phyloP scores from a whole-genome alignment of 1,284 basidiomycete species.

The Fistulina hepatica region DNA sequence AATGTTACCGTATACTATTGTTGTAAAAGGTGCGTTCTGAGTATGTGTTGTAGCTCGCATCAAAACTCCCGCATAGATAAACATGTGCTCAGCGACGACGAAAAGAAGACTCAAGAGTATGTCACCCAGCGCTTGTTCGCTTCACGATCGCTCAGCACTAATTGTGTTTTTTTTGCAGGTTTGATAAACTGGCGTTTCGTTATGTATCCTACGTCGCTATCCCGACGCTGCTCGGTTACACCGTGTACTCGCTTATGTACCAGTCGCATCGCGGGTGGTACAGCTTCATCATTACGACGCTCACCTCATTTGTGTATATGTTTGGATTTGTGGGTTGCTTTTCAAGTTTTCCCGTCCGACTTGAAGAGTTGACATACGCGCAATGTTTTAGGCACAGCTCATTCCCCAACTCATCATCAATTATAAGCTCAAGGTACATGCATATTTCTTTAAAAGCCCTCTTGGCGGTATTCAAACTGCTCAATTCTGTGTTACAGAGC shows the following conservation, averaged over 20 bases:
- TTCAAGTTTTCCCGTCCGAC: slow-evolving; percentile 8
- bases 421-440: slow-evolving; percentile 81
- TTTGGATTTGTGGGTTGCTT: slow-evolving; percentile 79
- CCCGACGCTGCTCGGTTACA: slow-evolving; percentile 78
- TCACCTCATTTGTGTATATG: slow-evolving; percentile 87
- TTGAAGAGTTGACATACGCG: no score
- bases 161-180: slow-evolving; percentile 37
- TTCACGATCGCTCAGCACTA: no score
- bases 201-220: slow-evolving; percentile 85
- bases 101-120: slow-evolving; percentile 96
- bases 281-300: slow-evolving; percentile 82
- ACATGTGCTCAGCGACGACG: slow-evolving; percentile 86
- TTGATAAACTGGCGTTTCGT: slow-evolving; percentile 79
- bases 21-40: not conserved
- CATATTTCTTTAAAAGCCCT: slow-evolving; percentile 16
- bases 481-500: slow-evolving; percentile 36
- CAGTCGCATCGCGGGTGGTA: slow-evolving; percentile 91
- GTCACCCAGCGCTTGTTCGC: no score
- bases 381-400: slow-evolving; percentile 66
- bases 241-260: slow-evolving; percentile 84
- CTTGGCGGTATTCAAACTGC: slow-evolving; percentile 9
- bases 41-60: slow-evolving; percentile 2
- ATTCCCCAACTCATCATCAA: slow-evolving; percentile 92
- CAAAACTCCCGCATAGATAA: slow-evolving; percentile 49
- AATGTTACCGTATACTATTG: slow-evolving; percentile 13